A percentile compares a stretch with the other conserved stretches of the same genome.
These are phyloP conservation scores for Whalleya microplaca DNA, from an alignment of 2,329 filamentous ascomycete species.

Conservation along the genomic window DNA sequence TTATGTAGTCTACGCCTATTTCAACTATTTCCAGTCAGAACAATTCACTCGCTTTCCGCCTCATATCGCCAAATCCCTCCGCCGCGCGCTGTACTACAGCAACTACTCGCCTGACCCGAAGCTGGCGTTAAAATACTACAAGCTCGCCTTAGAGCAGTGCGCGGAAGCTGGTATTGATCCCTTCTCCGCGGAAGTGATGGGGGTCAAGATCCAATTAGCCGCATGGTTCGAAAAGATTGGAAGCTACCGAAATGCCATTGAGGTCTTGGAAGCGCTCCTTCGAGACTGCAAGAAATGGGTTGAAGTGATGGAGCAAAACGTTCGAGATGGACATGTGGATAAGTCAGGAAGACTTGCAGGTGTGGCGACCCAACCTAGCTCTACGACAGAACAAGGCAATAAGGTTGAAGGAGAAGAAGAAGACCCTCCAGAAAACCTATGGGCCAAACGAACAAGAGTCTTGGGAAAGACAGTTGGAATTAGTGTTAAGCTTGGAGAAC, in stretches of 20 bases:
- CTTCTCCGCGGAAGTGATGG: conserved; percentile 88
- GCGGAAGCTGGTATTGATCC: conserved; percentile 78
- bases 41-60: conserved; percentile 67
- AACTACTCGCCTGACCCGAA: conserved; percentile 76
- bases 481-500: conserved; percentile 80
- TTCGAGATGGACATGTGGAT: conserved; percentile 51
- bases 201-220: conserved; percentile 82
- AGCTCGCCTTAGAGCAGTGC: conserved; percentile 75
- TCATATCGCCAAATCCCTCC: conserved; percentile 75
- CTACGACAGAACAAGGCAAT: conserved; percentile 13
- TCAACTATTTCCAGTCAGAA: conserved; percentile 57
- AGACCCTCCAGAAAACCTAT: conserved; percentile 50
- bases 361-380: conserved; percentile 6
- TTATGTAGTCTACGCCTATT: conserved; percentile 51
- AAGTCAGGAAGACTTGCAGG: conserved; percentile 41
- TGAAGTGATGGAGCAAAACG: conserved; percentile 54
- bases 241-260: conserved; percentile 70
- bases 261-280: conserved; percentile 78
- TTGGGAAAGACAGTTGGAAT: conserved; percentile 76
- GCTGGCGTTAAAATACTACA: conserved; percentile 82
- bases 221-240: conserved; percentile 78
- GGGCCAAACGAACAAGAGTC: conserved; percentile 65
- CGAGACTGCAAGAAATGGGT: conserved; percentile 69
- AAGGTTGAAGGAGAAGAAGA: conserved; percentile 23
- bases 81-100: conserved; percentile 84